Conservation (phyloP, 108 stramenopile genomes). For the Conticribra guillardii region DNA sequence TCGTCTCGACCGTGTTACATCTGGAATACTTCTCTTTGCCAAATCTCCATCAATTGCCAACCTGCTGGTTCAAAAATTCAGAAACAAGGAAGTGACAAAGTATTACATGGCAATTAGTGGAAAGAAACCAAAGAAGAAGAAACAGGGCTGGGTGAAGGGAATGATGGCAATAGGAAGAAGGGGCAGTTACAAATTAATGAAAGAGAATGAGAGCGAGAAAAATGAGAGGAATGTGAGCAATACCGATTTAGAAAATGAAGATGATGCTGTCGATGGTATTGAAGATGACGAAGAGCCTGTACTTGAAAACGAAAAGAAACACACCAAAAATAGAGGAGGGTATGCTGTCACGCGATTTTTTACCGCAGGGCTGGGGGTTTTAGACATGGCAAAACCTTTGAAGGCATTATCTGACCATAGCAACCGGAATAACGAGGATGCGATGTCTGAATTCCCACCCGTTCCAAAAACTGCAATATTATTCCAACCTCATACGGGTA, state of each 20-base stretch:
- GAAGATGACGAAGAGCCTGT: slow-evolving; percentile 1
- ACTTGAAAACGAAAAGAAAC: neutral
- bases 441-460: neutral
- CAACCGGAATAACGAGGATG: slow-evolving; percentile 10
- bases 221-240: neutral
- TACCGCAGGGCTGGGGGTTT: slow-evolving; percentile 53
- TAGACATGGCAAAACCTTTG: too few relatives aligned
- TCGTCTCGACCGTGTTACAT: slow-evolving; percentile 79
- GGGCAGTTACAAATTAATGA: slow-evolving; percentile 72
- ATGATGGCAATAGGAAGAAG: slow-evolving; percentile 67
- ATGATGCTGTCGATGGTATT: neutral
- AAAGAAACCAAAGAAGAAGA: slow-evolving; percentile 68
- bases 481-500: slow-evolving; percentile 81
- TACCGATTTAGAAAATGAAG: neutral
- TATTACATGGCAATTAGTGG: slow-evolving; percentile 73
- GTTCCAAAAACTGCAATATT: slow-evolving; percentile 62
- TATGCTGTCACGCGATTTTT: slow-evolving; percentile 80
- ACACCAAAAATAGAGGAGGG: slow-evolving; percentile 24
- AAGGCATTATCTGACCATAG: neutral
- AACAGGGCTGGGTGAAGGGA: slow-evolving; percentile 83
- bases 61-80: slow-evolving; percentile 50
- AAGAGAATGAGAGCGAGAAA: slow-evolving; percentile 19
- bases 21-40: slow-evolving; percentile 80
- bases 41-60: slow-evolving; percentile 61
- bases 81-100: slow-evolving; percentile 40